phyloP scores from a whole-genome alignment of 768 basidiomycete genomes.

The Tricholoma sp. region DNA sequence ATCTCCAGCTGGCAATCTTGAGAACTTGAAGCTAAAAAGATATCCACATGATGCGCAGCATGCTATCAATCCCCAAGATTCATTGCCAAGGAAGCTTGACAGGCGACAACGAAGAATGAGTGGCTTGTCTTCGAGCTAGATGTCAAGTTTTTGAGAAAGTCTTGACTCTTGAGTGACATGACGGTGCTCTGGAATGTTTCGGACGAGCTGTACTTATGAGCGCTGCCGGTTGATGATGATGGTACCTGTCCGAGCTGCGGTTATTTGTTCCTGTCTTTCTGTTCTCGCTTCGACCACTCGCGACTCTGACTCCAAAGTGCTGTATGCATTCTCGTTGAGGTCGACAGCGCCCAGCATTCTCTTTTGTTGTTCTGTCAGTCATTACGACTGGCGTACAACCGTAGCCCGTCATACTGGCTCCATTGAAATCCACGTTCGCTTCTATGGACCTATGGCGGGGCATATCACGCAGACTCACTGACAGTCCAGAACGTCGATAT shows the following conservation, averaged over 20 bases:
- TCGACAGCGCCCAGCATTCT: neutral
- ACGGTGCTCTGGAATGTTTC: neutral
- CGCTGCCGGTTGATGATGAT: neutral
- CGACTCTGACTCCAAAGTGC: neutral
- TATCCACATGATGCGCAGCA: too few relatives aligned
- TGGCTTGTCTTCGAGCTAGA: too few relatives aligned
- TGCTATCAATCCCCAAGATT: too few relatives aligned
- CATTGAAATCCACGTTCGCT: neutral
- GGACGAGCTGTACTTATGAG: neutral
- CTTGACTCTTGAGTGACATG: too few relatives aligned
- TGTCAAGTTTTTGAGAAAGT: too few relatives aligned
- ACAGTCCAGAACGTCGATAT: conserved; percentile 9
- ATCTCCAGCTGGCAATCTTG: too few relatives aligned
- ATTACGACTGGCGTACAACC: neutral
- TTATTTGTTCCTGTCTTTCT: neutral
- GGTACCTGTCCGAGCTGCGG: neutral
- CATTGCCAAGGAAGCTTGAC: too few relatives aligned
- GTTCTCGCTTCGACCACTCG: too few relatives aligned
- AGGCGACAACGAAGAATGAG: too few relatives aligned
- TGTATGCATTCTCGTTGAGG: neutral
- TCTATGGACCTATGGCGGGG: conserved; percentile 18
- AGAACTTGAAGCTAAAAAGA: too few relatives aligned
- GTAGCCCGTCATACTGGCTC: neutral
- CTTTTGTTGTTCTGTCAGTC: neutral
- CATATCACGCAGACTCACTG: conserved; percentile 12